Percentiles rank a stretch among this genome's conserved stretches.
phyloP scores from a whole-genome alignment of 176 grass and related monocot species.

The Oropetium thomaeum region DNA sequence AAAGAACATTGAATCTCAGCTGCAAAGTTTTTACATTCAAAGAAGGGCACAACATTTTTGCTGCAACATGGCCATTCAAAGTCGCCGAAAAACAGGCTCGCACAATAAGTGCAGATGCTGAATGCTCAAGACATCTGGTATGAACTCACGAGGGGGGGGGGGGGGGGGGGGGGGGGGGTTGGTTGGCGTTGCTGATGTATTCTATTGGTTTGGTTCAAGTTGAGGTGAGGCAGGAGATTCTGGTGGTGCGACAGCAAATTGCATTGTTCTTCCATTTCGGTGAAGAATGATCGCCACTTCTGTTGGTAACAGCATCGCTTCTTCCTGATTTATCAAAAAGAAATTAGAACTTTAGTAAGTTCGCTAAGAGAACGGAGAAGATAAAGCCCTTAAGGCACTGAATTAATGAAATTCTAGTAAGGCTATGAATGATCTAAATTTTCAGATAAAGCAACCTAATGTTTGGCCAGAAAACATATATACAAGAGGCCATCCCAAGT shows the following conservation, averaged over 20 bases:
- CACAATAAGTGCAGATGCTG: not conserved
- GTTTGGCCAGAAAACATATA: not conserved
- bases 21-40: slow-evolving; percentile 23
- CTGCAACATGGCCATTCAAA: not conserved
- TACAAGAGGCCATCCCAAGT: not conserved
- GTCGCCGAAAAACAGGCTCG: slow-evolving; percentile 5
- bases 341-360: not conserved
- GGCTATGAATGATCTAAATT: not conserved
- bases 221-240: slow-evolving; percentile 47
- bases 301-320: slow-evolving; percentile 52
- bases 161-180: too few species aligned
- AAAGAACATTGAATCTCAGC: slow-evolving; percentile 27
- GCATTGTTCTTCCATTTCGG: slow-evolving; percentile 49
- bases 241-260: slow-evolving; percentile 54
- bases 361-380: not conserved
- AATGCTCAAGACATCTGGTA: not conserved
- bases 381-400: not conserved
- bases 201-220: slow-evolving; percentile 46
- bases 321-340: slow-evolving; percentile 45
- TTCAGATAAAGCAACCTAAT: not conserved
- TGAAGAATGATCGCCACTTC: slow-evolving; percentile 81
- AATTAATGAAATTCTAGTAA: not conserved
- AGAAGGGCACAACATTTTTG: slow-evolving; percentile 20
- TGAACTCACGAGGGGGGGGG: not conserved
- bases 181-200: slow-evolving; percentile 1